These are phyloP conservation scores for Euphorbia tirucalli DNA, from an alignment of 345 rosid genomes.

Conservation along the genomic window DNA sequence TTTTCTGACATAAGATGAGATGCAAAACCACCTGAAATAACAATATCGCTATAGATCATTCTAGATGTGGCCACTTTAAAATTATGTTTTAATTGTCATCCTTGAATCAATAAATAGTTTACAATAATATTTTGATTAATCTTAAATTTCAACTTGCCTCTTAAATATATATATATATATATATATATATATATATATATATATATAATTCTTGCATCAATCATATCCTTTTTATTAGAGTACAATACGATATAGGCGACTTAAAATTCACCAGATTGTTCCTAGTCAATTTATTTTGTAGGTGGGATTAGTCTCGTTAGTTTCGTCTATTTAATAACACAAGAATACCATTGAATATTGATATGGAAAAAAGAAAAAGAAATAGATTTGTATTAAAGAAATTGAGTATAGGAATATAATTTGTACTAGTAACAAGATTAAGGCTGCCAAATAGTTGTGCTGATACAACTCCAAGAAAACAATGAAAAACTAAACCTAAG, in stretches of 20 bases:
- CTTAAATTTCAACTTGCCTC: neutral
- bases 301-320: neutral
- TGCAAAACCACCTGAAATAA: neutral
- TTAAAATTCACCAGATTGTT: neutral
- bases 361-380: neutral
- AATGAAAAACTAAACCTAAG: constrained; percentile 22
- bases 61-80: neutral
- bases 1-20: neutral
- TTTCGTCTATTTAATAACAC: neutral
- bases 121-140: neutral
- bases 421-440: neutral
- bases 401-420: neutral
- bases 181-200: too few species aligned
- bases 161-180: neutral
- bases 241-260: neutral
- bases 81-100: neutral
- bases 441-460: neutral
- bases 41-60: neutral
- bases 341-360: neutral
- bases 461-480: constrained; percentile 1
- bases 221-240: neutral
- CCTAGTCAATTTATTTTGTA: neutral
- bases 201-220: neutral
- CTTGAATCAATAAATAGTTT: neutral
- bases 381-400: neutral